These are phyloP conservation scores for Orbilia ellipsospora DNA, from an alignment of 2,329 filamentous ascomycete species.

Conservation along the genomic window DNA sequence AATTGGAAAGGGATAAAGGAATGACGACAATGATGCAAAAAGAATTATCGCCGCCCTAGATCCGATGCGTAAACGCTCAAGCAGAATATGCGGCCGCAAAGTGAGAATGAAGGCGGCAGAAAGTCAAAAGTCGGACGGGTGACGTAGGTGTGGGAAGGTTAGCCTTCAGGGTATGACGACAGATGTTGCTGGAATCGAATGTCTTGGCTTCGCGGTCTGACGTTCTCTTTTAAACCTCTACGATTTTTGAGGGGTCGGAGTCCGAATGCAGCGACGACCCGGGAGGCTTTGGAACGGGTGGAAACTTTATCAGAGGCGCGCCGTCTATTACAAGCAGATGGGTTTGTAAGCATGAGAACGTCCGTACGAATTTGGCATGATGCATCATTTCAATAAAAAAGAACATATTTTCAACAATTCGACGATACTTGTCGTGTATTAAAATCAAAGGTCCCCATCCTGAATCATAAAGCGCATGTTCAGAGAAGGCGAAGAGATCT, in stretches of 20 bases:
- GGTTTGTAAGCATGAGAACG: constrained; percentile 53
- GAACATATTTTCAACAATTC: background rate
- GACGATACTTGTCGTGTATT: background rate
- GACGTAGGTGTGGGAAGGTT: constrained; percentile 25
- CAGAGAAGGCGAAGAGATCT: constrained; percentile 28
- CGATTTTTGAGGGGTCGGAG: constrained; percentile 2
- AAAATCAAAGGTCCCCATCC: constrained; percentile 6
- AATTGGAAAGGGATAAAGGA: constrained; percentile 34
- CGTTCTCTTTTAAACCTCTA: constrained; percentile 47
- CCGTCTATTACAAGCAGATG: constrained; percentile 18
- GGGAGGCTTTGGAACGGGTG: constrained; percentile 25
- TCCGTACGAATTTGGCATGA: constrained; percentile 37
- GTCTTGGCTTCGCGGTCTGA: constrained; percentile 39
- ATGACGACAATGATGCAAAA: constrained; percentile 47
- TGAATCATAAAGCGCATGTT: too few species aligned
- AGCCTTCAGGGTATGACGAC: constrained; percentile 49
- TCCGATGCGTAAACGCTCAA: constrained; percentile 39
- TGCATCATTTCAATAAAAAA: constrained; percentile 12
- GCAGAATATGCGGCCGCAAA: constrained; percentile 5
- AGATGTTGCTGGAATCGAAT: constrained; percentile 31
- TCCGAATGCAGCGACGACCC: constrained; percentile 48
- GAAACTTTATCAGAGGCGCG: constrained; percentile 47
- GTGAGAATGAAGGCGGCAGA: constrained; percentile 11
- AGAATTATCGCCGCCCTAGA: constrained; percentile 24
- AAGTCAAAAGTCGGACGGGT: constrained; percentile 13